phyloP scores from a whole-genome alignment of 169 alveolate genomes.

The Plasmodium vivax region DNA sequence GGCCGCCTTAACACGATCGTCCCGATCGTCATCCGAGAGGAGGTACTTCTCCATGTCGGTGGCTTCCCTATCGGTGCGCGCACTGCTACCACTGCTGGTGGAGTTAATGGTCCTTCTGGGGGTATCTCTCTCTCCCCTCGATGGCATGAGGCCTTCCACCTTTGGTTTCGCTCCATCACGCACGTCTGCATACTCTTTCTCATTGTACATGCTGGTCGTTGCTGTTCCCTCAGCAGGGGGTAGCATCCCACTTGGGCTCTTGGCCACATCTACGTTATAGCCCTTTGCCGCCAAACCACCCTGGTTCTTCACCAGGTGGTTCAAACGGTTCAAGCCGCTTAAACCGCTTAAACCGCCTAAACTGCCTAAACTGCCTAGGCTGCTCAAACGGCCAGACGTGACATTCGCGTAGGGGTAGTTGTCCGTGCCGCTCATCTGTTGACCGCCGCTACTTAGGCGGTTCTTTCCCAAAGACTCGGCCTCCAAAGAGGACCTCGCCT shows the following conservation, averaged over 20 bases:
- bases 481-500: not conserved
- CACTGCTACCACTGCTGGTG: not conserved
- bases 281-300: not conserved
- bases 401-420: not conserved
- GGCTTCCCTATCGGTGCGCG: not conserved
- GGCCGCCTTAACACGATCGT: not conserved
- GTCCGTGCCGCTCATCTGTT: not conserved
- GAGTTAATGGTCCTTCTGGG: not conserved
- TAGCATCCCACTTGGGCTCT: not conserved
- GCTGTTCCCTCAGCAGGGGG: not conserved
- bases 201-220: not conserved
- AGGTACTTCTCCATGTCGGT: not conserved
- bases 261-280: not conserved
- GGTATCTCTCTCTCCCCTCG: not conserved
- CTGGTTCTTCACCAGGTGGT: not conserved
- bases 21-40: not conserved
- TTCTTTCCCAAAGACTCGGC: not conserved
- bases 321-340: too few relatives aligned
- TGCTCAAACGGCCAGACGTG: not conserved
- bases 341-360: too few relatives aligned
- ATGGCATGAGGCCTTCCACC: not conserved
- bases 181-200: not conserved
- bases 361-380: too few relatives aligned
- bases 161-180: not conserved
- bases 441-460: not conserved